phyloP scores from a whole-genome alignment of 2,329 filamentous ascomycete genomes.

The Ophiostoma pallidulum region DNA sequence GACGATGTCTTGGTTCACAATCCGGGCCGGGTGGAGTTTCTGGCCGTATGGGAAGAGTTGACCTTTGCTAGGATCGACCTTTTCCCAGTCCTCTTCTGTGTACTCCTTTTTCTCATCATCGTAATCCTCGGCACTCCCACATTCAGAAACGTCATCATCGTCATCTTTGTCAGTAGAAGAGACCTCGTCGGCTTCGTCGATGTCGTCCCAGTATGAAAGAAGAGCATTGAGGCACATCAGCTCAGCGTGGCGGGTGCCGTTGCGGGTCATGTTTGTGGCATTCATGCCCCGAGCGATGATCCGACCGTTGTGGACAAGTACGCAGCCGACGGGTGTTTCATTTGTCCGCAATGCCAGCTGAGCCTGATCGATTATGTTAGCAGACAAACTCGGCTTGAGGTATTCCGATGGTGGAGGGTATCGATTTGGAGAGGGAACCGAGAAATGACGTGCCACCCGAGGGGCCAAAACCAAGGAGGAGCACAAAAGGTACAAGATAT shows the following conservation, averaged over 20 bases:
- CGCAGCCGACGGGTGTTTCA: constrained; percentile 94
- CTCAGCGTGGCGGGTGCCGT: constrained; percentile 91
- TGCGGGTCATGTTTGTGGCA: constrained; percentile 82
- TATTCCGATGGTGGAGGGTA: background rate
- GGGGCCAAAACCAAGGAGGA: no score
- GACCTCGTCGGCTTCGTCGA: constrained; percentile 21
- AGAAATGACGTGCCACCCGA: background rate
- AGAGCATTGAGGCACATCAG: constrained; percentile 70
- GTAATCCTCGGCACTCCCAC: constrained; percentile 23
- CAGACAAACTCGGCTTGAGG: no score
- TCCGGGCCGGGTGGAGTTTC: constrained; percentile 44
- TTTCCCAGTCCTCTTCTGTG: constrained; percentile 36
- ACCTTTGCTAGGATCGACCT: constrained; percentile 44
- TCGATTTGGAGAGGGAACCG: background rate
- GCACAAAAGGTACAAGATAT: background rate
- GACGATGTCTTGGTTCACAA: constrained; percentile 59
- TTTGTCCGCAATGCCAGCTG: constrained; percentile 74
- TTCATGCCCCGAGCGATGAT: constrained; percentile 92
- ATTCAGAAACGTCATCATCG: constrained; percentile 33
- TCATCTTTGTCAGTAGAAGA: constrained; percentile 17
- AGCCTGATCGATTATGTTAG: constrained; percentile 46
- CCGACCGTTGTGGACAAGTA: constrained; percentile 70
- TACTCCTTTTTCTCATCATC: constrained; percentile 19
- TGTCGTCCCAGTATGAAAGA: constrained; percentile 32
- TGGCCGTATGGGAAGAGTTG: constrained; percentile 54